Base-by-base conservation (phyloP, 306 rosid species). In the Canavalia ensiformis region DNA sequence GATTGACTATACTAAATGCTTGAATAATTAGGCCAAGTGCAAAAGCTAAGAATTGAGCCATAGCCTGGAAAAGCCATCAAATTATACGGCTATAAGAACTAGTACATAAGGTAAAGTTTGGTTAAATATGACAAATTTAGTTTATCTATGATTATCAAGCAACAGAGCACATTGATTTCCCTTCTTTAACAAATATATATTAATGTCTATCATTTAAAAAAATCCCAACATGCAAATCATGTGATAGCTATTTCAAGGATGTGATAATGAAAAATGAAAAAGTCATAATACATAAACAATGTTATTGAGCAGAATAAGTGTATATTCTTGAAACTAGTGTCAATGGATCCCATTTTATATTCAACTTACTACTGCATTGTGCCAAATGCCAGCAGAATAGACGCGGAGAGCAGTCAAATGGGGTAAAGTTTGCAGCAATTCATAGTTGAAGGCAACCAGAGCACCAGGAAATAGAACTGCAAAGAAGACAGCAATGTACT, bases 331-430 rank as follows among this genome's bases (percentile, higher is more conserved):
- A 71, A 11, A 71, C 79, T 54, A 52, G 54, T 70, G 75, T 72
- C 79, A 83, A 72, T 8, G 5, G 67, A 74, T 84, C 44, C 65
- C 37, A 78, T 50, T 67, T 7, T 33, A 8, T 56, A 79, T 84
- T 64, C 68, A 77, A 54, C 93, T 85, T 88, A 94, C 98, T 72
- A 92, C 90, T 82, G 97, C 97, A 83, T 94, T 94, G 88, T 94
- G 98, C 98, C 97, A 94, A 81, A 94, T 81, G 66, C 98, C 98
- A 82, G 98, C 97, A 82, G 94, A 87, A 74, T 92, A 94, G 8
- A 94, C 81, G 1, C 97, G 93, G 68, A 94, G 97, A 8, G 92
- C 81, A 68, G 91, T 10, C 69, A 86, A 87, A 78, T 76, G 84
- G 6, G 94, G 86, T 7, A 86, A 77, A 45, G 62, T 81, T 68